phyloP scores from a whole-genome alignment of 345 rosid species.

The Gossypium stocksii region DNA sequence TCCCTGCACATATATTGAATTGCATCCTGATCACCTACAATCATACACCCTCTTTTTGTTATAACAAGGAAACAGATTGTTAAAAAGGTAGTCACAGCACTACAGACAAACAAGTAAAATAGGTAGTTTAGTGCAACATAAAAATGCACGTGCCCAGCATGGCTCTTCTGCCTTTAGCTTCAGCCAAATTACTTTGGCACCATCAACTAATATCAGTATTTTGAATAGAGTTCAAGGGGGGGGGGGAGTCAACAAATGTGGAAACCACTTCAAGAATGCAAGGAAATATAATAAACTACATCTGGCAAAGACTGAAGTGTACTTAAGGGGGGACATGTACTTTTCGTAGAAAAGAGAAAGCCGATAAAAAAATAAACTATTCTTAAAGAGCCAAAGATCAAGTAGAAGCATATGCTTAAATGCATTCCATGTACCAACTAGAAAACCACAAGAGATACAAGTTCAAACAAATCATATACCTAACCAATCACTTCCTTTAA shows the following conservation, averaged over 20 bases:
- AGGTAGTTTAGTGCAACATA: neutral
- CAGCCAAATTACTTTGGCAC: neutral
- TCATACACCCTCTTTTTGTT: neutral
- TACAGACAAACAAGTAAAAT: neutral
- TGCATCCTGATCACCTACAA: conserved; percentile 95
- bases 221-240: neutral
- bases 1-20: conserved; percentile 99
- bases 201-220: neutral
- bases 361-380: neutral
- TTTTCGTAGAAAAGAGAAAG: neutral
- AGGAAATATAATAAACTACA: neutral
- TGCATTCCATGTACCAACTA: conserved; percentile 7
- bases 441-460: conserved; percentile 6
- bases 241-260: neutral
- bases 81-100: neutral
- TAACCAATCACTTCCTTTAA: conserved; percentile 99
- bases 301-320: neutral
- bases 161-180: neutral
- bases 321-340: neutral
- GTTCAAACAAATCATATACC: conserved; percentile 37
- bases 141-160: neutral
- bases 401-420: neutral
- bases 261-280: neutral
- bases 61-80: neutral
- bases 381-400: neutral